Base-by-base conservation (phyloP, 192 early-diverging fungal species). In the Rhizoclosmatium globosum region DNA sequence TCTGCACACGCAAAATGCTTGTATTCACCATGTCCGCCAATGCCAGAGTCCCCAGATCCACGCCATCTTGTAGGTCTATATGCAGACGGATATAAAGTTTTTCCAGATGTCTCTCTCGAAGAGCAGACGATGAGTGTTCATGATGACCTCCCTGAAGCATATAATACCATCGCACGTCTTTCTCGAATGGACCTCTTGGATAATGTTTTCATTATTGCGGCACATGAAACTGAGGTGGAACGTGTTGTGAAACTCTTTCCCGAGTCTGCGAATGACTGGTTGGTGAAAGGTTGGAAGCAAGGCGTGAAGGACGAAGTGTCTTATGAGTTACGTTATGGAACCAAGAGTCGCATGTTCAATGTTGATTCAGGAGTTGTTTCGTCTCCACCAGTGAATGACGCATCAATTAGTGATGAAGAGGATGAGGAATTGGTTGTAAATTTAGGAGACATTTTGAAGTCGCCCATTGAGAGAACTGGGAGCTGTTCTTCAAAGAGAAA, bases 1-100 rank as follows among this genome's bases (percentile, higher is more conserved):
- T 45, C 69, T 23, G 69, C 69, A 1, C 69, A 71, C 38, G 47
- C 69, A 38, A 71, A 71, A 39, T 71, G 69, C 38, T 57, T 71
- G 17, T 71, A 71, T 41, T 23, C 47, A 17, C 69, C 69, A 2
- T 48, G 50, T 57, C 67, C 67, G 47, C 38, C 47, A 17, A 15
- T 46, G 6, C 2, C 19, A 21, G 15, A 13, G 7, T 19, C 21
- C 17, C 9, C 50, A 53, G 50, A 53, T 17, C 6, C 50, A 53
- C 50, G 50, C 50, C 9, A 7, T 53, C 50, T 13, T 13, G 50
- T 53, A 53, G 50, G 50, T 53, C 50, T 53, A 13, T 53, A 53
- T 53, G 50, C 9, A 0, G 50, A 53, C 17, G 50, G 50, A 7
- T 53, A 53, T 53, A 7, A 53, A 53, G 50, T 53, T 13, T 31